These are phyloP conservation scores for Podaxis mareebaensis DNA, from an alignment of 768 basidiomycete genomes.

Conservation along the genomic window DNA sequence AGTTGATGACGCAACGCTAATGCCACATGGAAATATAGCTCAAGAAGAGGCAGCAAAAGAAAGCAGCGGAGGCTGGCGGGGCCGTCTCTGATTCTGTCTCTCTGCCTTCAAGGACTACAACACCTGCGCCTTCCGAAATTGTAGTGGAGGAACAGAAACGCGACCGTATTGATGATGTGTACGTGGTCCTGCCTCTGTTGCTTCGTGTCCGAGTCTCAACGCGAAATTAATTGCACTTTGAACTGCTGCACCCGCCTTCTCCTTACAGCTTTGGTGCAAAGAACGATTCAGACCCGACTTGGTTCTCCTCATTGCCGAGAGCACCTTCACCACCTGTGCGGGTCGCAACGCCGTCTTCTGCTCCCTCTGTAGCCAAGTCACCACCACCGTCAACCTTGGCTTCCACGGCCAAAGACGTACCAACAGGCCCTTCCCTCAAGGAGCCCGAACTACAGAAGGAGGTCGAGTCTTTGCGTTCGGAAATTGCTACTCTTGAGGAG, in stretches of 20 bases:
- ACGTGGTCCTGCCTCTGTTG: conserved; percentile 35
- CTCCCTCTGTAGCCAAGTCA: conserved; percentile 16
- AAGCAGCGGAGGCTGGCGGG: conserved; percentile 44
- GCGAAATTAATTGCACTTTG: neutral
- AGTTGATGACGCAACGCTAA: neutral
- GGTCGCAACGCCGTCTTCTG: conserved; percentile 17
- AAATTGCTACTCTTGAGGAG: conserved; percentile 24
- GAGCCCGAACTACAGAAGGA: conserved; percentile 16
- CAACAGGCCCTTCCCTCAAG: conserved; percentile 5
- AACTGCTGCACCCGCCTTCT: neutral
- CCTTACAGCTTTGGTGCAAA: conserved; percentile 21
- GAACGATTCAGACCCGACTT: conserved; percentile 50
- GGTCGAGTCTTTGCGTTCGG: conserved; percentile 23
- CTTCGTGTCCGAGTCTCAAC: neutral
- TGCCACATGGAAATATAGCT: conserved; percentile 42
- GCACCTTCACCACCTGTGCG: conserved; percentile 37
- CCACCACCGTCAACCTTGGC: conserved; percentile 10
- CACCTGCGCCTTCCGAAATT: conserved; percentile 49
- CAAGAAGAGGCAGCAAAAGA: conserved; percentile 81
- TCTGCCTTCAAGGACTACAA: conserved; percentile 44
- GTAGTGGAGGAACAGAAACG: conserved; percentile 32
- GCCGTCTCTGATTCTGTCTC: conserved; percentile 36
- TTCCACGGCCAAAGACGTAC: neutral
- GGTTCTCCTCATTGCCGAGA: conserved; percentile 62
- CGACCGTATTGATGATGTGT: conserved; percentile 62